These are phyloP conservation scores for Candida nitratophila DNA, from an alignment of 805 yeast species.

Conservation along the genomic window DNA sequence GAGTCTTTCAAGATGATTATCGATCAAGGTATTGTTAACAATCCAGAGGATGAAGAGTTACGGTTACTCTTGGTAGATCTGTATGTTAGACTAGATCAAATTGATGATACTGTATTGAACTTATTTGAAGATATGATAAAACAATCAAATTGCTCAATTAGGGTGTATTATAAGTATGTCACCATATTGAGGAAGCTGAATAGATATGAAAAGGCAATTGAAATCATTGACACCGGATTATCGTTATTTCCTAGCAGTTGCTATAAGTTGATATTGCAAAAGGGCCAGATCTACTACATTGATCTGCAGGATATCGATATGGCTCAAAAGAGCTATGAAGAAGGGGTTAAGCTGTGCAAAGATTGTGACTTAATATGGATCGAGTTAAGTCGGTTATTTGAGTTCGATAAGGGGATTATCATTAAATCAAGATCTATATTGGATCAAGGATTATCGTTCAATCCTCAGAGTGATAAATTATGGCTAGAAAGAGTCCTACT, in stretches of 20 bases:
- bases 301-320: constrained; percentile 20
- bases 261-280: constrained; percentile 52
- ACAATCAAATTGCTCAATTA: constrained; percentile 26
- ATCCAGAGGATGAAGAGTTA: constrained; percentile 44
- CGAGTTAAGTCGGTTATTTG: constrained; percentile 40
- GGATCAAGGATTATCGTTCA: constrained; percentile 55
- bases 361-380: constrained; percentile 46
- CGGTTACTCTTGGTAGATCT: constrained; percentile 72
- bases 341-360: constrained; percentile 46
- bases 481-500: constrained; percentile 53
- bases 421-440: constrained; percentile 65
- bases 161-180: constrained; percentile 59
- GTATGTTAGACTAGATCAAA: constrained; percentile 34
- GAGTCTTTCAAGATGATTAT: constrained; percentile 49
- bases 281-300: constrained; percentile 43
- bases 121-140: constrained; percentile 24
- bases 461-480: constrained; percentile 42
- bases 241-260: constrained; percentile 40
- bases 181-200: constrained; percentile 38
- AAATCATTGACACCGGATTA: constrained; percentile 40
- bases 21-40: constrained; percentile 33
- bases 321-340: constrained; percentile 41
- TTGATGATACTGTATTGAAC: constrained; percentile 27
- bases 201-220: constrained; percentile 30
- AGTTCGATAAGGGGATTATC: constrained; percentile 28